These are phyloP conservation scores for Kondoa malvinella DNA, from an alignment of 768 basidiomycete genomes.

Conservation along the genomic window DNA sequence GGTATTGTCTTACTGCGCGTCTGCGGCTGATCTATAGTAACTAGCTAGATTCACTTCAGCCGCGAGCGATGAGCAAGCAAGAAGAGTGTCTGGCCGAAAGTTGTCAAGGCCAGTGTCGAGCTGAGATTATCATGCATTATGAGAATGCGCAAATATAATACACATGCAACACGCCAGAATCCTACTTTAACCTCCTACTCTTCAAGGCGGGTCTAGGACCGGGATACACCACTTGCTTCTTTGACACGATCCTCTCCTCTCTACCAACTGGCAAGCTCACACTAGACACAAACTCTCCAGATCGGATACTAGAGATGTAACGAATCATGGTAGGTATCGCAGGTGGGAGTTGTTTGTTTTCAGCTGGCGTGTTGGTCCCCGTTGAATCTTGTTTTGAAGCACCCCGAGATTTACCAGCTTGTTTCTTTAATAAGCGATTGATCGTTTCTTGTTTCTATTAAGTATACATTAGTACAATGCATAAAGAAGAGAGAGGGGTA, in stretches of 20 bases:
- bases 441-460: conserved; percentile 60
- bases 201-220: background rate
- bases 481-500: background rate
- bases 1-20: too few relatives aligned
- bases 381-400: conserved; percentile 10
- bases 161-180: background rate
- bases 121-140: too few relatives aligned
- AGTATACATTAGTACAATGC: background rate
- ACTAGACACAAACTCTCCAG: conserved; percentile 8
- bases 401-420: conserved; percentile 34
- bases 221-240: background rate
- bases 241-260: background rate
- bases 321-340: conserved; percentile 46
- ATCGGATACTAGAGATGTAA: conserved; percentile 49
- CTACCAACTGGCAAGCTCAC: conserved; percentile 1
- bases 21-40: too few relatives aligned
- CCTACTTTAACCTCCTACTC: background rate
- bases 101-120: too few relatives aligned
- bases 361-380: conserved; percentile 23
- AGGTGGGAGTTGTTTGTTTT: conserved; percentile 27
- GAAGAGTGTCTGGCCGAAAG: too few relatives aligned
- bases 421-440: conserved; percentile 72
- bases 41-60: too few relatives aligned
- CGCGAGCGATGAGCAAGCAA: too few relatives aligned
- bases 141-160: background rate